Evolutionary conservation across 345 rosid genomes (phyloP).

Genomic region (Populus deltoides): DNA sequence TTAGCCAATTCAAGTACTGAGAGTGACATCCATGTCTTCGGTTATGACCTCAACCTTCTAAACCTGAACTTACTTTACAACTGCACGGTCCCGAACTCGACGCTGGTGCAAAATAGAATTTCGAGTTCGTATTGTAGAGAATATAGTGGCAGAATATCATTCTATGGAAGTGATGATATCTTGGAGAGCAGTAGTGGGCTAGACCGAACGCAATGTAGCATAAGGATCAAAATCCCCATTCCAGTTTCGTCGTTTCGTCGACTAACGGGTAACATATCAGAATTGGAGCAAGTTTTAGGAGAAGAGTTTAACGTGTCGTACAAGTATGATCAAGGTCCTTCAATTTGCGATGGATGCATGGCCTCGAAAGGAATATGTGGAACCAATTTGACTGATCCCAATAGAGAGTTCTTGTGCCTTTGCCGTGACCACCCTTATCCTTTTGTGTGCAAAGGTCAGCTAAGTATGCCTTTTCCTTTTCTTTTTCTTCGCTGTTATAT

Average conservation of each 20-base stretch:
- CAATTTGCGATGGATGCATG: slow-evolving; percentile 17
- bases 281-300: not conserved
- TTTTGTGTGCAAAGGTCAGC: not conserved
- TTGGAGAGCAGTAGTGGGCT: too few species aligned
- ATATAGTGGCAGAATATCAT: not conserved
- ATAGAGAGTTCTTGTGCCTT: slow-evolving; percentile 28
- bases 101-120: too few species aligned
- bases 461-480: not conserved
- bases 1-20: not conserved
- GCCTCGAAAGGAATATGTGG: slow-evolving; percentile 48
- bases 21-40: not conserved
- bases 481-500: not conserved
- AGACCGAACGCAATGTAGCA: not conserved
- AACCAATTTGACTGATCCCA: not conserved
- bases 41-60: not conserved
- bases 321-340: not conserved
- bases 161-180: not conserved
- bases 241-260: fast-evolving
- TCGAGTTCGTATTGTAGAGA: not conserved
- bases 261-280: fast-evolving
- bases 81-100: slow-evolving; percentile 2
- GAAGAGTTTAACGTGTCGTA: slow-evolving; percentile 27
- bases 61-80: slow-evolving; percentile 29
- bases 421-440: slow-evolving; percentile 23
- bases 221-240: not conserved